Conservation (phyloP, 352 stramenopile genomes). For the Globisporangium recalcitrans region DNA sequence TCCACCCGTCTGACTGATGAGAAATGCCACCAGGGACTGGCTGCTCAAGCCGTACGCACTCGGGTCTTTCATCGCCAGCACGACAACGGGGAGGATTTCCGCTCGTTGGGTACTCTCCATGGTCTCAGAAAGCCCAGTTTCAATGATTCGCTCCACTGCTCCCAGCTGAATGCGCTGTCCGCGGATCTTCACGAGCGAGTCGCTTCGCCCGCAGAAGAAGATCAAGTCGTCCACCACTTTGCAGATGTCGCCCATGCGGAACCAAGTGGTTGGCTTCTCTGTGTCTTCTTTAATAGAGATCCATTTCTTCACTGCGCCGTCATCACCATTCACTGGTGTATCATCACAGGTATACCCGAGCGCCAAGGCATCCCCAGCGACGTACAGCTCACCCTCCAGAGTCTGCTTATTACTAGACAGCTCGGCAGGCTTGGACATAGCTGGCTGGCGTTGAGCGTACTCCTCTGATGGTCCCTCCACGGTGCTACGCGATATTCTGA, state of each 20-base stretch:
- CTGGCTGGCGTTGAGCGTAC: constrained; percentile 9
- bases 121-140: constrained; percentile 16
- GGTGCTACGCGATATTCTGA: constrained; percentile 18
- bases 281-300: neutral
- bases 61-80: constrained; percentile 3
- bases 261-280: constrained; percentile 12
- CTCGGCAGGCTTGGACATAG: neutral
- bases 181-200: constrained; percentile 51
- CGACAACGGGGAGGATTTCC: neutral
- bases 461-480: neutral
- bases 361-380: constrained; percentile 29
- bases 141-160: constrained; percentile 28
- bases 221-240: constrained; percentile 24
- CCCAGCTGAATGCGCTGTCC: constrained; percentile 49
- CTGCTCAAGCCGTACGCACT: constrained; percentile 3
- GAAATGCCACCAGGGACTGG: constrained; percentile 9
- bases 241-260: constrained; percentile 44
- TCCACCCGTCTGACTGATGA: neutral
- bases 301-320: neutral
- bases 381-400: constrained; percentile 28
- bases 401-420: neutral
- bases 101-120: constrained; percentile 6
- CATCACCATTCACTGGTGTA: neutral
- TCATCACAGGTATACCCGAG: constrained; percentile 27
- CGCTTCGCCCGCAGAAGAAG: constrained; percentile 38